phyloP scores from a whole-genome alignment of 2,329 filamentous ascomycete species.

The Lecanicillium sp. region DNA sequence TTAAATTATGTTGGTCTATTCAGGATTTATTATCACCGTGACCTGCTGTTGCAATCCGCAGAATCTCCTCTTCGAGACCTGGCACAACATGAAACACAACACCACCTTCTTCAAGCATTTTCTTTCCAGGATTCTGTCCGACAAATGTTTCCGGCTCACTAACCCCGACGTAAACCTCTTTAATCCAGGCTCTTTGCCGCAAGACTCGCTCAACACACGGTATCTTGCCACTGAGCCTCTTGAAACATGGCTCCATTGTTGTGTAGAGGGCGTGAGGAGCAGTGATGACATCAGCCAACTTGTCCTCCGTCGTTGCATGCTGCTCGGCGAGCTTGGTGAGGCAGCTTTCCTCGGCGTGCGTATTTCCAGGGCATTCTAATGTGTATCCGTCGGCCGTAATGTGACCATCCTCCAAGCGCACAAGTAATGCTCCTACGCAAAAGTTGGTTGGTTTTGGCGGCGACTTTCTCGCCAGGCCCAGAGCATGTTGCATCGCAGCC shows the following conservation, averaged over 20 bases:
- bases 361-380: slow-evolving; percentile 83
- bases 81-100: slow-evolving; percentile 64
- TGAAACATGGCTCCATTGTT: slow-evolving; percentile 80
- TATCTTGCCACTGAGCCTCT: slow-evolving; percentile 64
- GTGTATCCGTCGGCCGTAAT: slow-evolving; percentile 82
- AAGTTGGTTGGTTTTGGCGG: slow-evolving; percentile 87
- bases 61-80: slow-evolving; percentile 73
- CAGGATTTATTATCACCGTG: slow-evolving; percentile 35
- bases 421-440: slow-evolving; percentile 84
- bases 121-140: slow-evolving; percentile 66
- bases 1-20: not conserved
- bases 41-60: slow-evolving; percentile 74
- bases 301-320: slow-evolving; percentile 42
- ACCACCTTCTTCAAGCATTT: slow-evolving; percentile 61
- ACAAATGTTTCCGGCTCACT: slow-evolving; percentile 89
- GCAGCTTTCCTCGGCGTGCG: slow-evolving; percentile 92
- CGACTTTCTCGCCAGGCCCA: slow-evolving; percentile 69
- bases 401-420: slow-evolving; percentile 46
- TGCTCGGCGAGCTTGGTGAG: slow-evolving; percentile 60
- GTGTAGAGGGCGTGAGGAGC: slow-evolving; percentile 60
- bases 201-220: slow-evolving; percentile 77
- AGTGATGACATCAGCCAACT: slow-evolving; percentile 34
- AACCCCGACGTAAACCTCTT: slow-evolving; percentile 78
- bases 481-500: slow-evolving; percentile 57
- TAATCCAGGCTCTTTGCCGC: slow-evolving; percentile 51